Evolutionary conservation across 2,329 filamentous ascomycete species (phyloP).

Genomic region (Colletotrichum euphorbiae): DNA sequence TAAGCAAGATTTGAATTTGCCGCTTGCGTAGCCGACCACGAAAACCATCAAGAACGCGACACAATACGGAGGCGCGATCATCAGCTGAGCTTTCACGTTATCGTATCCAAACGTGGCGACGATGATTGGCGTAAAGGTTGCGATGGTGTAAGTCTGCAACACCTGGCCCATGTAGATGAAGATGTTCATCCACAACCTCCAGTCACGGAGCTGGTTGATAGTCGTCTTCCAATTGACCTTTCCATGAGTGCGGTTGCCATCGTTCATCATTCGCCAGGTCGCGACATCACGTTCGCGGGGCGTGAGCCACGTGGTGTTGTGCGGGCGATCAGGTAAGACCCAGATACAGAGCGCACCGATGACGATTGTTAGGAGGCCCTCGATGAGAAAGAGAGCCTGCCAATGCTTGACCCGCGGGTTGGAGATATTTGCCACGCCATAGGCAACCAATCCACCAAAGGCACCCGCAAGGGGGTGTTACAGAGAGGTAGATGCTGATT

Average conservation of each 20-base stretch:
- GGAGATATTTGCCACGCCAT: conserved; percentile 50
- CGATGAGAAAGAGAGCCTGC: conserved; percentile 50
- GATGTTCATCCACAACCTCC: conserved; percentile 58
- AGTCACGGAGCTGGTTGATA: conserved; percentile 48
- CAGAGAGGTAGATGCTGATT: conserved; percentile 67
- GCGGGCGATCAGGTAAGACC: conserved; percentile 41
- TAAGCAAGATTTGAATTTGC: conserved; percentile 39
- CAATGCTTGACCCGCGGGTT: conserved; percentile 45
- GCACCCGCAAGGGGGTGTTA: conserved; percentile 62
- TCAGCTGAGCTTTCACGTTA: conserved; percentile 40
- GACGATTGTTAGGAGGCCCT: conserved; percentile 49
- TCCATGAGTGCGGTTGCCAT: conserved; percentile 39
- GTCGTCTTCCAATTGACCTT: conserved; percentile 25
- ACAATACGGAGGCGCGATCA: conserved; percentile 40
- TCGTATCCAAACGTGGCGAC: conserved; percentile 42
- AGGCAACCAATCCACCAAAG: conserved; percentile 53
- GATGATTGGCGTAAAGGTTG: conserved; percentile 42
- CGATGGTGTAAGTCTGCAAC: conserved; percentile 37
- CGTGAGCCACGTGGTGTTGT: conserved; percentile 41
- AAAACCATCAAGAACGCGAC: conserved; percentile 40
- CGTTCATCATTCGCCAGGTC: conserved; percentile 40
- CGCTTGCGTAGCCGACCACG: conserved; percentile 36
- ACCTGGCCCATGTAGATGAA: conserved; percentile 53
- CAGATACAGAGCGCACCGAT: conserved; percentile 44
- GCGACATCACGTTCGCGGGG: conserved; percentile 41